A percentile compares a stretch with the other conserved stretches of the same genome.
These are phyloP conservation scores for Ceratobasidium sp. DNA, from an alignment of 1,284 basidiomycete genomes.

Conservation along the genomic window DNA sequence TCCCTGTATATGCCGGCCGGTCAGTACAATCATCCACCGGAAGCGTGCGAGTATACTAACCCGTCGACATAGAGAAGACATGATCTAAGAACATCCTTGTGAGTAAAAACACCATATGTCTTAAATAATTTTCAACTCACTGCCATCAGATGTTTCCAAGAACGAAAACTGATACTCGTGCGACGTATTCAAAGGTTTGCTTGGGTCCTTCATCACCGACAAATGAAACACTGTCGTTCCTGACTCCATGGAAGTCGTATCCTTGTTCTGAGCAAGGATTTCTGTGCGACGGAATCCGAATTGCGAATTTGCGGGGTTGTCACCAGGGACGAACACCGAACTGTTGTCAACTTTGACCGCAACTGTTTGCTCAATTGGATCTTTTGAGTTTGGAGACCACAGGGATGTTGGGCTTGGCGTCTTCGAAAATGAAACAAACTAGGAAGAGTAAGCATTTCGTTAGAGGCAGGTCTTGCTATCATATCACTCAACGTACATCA, in stretches of 20 bases:
- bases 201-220: conserved; percentile 37
- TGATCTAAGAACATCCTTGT: neutral
- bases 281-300: conserved; percentile 43
- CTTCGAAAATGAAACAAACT: neutral
- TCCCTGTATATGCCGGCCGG: neutral
- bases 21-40: conserved; percentile 51
- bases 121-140: neutral
- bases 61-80: neutral
- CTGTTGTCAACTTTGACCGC: conserved; percentile 44
- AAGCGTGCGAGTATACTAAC: conserved; percentile 48
- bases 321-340: conserved; percentile 43
- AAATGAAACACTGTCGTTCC: conserved; percentile 42
- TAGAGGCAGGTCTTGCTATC: too few species aligned
- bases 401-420: neutral
- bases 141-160: conserved; percentile 64
- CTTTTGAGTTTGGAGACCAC: neutral
- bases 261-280: conserved; percentile 41
- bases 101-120: neutral
- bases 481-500: neutral
- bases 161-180: conserved; percentile 58
- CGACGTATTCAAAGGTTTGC: conserved; percentile 57
- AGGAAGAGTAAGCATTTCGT: neutral
- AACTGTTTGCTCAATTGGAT: conserved; percentile 57
- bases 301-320: conserved; percentile 41
- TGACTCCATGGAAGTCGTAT: conserved; percentile 35